Evolutionary conservation across 2,329 filamentous ascomycete species (phyloP), one percentile per base, ranked within the genome.

Genomic region (Colletotrichum truncatum): DNA sequence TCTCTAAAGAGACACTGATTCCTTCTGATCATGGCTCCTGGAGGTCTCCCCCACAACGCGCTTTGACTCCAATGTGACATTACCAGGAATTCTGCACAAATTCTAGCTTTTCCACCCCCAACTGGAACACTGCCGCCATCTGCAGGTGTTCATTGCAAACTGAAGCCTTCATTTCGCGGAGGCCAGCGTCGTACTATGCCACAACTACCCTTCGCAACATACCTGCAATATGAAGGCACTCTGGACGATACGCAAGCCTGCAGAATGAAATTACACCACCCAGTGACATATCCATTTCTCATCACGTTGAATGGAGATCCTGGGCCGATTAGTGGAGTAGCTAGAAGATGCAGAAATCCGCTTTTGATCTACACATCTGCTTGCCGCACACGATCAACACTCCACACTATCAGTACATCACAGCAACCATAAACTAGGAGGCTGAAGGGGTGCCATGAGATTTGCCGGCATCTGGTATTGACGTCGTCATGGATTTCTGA

Each of bases 321-420:
- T 38, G 10, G 56, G 41, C 41, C 41, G 12, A 41, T 16, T 39
- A 45, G 63, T 66, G 63, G 63, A 38, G 63, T 49, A 49, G 49
- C 43, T 52, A 55, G 49, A 45, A 46, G n/a, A 49, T 25, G 36
- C 34, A 63, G 21, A 51, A 63, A 30, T 66, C 57, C 63, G 63
- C 63, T 66, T 66, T 66, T 66, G 63, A 66, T 66, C 63, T 66
- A 51, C 63, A 18, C n/a, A 51, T 26, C 34, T 66, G 43, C 63
- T 28, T 64, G 46, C 51, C 58, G 43, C 36, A 49, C 51, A 62
- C 30, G 49, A 66, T 45, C 8, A 11, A 46, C 63, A 45, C 61
- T 56, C 63, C 63, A 66, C 58, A 28, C 57, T 28, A 45, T 26
- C 38, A 36, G 41, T 34, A 48, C 55, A 36, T 46, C 39, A 16